Base-by-base conservation (phyloP, 1,139 yeast species). In the Nadsonia commutata region DNA sequence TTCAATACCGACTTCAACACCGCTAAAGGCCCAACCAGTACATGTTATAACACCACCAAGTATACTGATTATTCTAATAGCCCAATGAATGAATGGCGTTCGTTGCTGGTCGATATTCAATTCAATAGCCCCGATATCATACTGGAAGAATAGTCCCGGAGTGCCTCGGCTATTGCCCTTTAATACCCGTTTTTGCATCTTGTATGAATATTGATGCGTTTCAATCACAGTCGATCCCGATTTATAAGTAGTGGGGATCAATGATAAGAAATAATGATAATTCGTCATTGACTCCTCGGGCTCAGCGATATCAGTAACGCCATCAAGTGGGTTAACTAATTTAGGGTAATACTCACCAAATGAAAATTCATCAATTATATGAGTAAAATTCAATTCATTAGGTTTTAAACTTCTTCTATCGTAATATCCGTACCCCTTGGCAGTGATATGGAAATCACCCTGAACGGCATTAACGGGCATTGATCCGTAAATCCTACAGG, bases 261-360 rank as follows among this genome's bases (percentile, higher is more conserved):
- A 84, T 20, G 80, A 76, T 49, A 88, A 57, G 54, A 71, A 76
- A 59, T 90, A 90, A 45, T 74, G 74, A 59, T 69, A 57, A 3
- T 48, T 46, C 16, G 45, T 46, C 40, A 45, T 38, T 20, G 41
- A 38, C 9, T 80, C 1, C 9, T 16, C 33, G 5, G 9, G 16
- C 9, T 16, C n/a, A 66, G 63, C 47, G 64, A 56, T 40, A 48
- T 65, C 49, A 3, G 48, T 48, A 13, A 56, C 57, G 3, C 70
- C 72, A 57, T 90, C 98, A 51, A 93, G 69, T 5, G 96, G 94
- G 56, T 90, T 90, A 52, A 80, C 71, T 49, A 88, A 71, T 53
- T 74, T 80, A 2, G 98, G 97, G 56, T 76, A 86, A 60, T 81
- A 86, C 31, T 77, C 84, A 18, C 99, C 98, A 62, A 79, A 90